Evolutionary conservation across 495 filamentous ascomycete genomes (phyloP), one percentile per base, ranked within the genome.

Genomic region (Trichoderma virens): DNA sequence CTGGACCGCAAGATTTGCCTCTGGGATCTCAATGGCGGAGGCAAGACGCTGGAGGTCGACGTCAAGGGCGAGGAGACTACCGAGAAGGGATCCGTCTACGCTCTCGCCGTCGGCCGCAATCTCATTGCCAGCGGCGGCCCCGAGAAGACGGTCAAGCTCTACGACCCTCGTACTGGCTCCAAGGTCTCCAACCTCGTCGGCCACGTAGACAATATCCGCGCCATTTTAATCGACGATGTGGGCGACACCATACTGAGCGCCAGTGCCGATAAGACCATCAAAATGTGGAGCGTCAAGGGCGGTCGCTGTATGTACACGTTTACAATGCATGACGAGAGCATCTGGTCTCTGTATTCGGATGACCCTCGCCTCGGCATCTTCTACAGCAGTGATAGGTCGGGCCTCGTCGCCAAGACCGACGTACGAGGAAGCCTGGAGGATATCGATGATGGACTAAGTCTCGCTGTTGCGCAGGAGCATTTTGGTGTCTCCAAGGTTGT

Each of bases 321-420:
- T 62, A 97, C 92, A 18, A 98, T 98, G 94, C 94, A 98, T 72
- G 96, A 94, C 72, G 91, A 95, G 70, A 97, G 92, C 72, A 93
- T 98, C 23, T 98, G 94, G 94, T 94, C 92, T 31, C 81, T 98
- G 23, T 95, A 88, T 70, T 97, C 94, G 0, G 86, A 93, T 61
- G 85, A 97, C 68, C 92, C 92, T 8, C 79, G 88, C 56, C 82
- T 98, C 3, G 88, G 88, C 4, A 84, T 97, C 14, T 96, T 98
- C 72, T 96, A 97, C 76, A 97, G 93, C 35, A 90, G 89, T 69
- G 94, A 98, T 73, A 84, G 92, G 25, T 92, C 90, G 5, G 94
- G 94, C 2, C 72, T 97, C 63, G 89, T 98, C 47, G 93, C 92
- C 38, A 98, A 97, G 80, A 98, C 92, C 5, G 95, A 98, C 74